phyloP scores from a whole-genome alignment of 202 grass and related monocot species.

The Digitaria exilis region DNA sequence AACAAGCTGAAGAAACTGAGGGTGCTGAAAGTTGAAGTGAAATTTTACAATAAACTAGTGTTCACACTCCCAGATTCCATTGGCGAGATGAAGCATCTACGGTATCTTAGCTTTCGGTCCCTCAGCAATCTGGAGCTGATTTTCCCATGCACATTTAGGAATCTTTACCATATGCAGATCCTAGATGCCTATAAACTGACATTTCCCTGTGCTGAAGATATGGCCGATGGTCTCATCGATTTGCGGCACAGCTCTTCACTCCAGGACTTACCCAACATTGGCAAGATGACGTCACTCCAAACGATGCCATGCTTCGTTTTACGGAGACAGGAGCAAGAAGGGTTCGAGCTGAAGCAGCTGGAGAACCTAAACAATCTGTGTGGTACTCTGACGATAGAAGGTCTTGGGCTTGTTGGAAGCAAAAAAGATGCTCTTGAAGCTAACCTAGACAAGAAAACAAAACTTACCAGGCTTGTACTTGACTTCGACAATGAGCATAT shows the following conservation, averaged over 20 bases:
- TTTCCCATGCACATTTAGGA: background rate
- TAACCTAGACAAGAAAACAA: background rate
- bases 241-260: background rate
- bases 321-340: slow-evolving; percentile 14
- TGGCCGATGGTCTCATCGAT: background rate
- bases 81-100: slow-evolving; percentile 24
- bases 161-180: slow-evolving; percentile 11
- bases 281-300: slow-evolving; percentile 18
- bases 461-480: accelerated
- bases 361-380: slow-evolving; percentile 43
- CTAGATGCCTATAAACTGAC: background rate
- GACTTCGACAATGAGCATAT: accelerated
- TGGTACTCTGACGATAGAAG: background rate
- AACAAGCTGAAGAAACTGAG: background rate
- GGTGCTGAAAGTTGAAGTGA: slow-evolving; percentile 18
- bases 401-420: slow-evolving; percentile 43
- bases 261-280: background rate
- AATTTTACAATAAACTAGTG: no score
- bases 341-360: slow-evolving; percentile 48
- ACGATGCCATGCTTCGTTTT: background rate
- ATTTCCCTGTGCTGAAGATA: background rate
- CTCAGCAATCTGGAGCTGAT: accelerated
- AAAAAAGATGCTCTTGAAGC: slow-evolving; percentile 46
- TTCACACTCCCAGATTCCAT: background rate
- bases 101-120: background rate